A percentile compares a stretch with the other conserved stretches of the same genome.
Evolutionary conservation across 2,329 filamentous ascomycete genomes (phyloP).

Genomic region (Penicillium capsulatum): DNA sequence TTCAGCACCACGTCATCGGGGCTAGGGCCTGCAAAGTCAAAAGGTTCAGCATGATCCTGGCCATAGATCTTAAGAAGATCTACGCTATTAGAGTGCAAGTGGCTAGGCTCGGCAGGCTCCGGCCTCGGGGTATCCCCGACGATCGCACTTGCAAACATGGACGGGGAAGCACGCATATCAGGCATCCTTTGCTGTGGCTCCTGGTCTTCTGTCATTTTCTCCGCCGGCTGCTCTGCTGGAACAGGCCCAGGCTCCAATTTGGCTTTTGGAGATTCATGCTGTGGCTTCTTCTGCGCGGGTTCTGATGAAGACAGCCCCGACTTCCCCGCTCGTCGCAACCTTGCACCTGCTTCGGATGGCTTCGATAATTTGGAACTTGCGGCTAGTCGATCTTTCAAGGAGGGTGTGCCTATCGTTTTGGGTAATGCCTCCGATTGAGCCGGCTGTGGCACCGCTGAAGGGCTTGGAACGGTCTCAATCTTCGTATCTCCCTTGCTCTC

Average conservation of each 20-base stretch:
- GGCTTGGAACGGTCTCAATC: constrained; percentile 9
- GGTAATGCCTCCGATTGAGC: constrained; percentile 3
- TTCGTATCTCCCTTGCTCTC: constrained; percentile 44
- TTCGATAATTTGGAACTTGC: constrained; percentile 28
- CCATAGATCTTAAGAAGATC: constrained; percentile 39
- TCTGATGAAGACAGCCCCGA: constrained; percentile 13
- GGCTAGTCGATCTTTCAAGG: constrained; percentile 39
- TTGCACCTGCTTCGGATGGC: constrained; percentile 21
- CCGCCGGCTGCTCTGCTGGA: constrained; percentile 5
- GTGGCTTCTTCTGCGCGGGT: constrained; percentile 16
- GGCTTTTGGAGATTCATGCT: constrained; percentile 17
- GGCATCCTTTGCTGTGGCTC: constrained; percentile 14
- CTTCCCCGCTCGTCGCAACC: constrained; percentile 21
- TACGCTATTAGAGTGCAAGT: constrained; percentile 29
- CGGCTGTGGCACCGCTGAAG: constrained; percentile 6
- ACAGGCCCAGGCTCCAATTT: constrained; percentile 4
- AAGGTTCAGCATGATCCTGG: constrained; percentile 41
- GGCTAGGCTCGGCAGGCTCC: constrained; percentile 32
- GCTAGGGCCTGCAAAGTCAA: constrained; percentile 75
- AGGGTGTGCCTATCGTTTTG: constrained; percentile 26
- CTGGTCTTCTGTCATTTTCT: constrained; percentile 3
- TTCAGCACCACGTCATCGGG: constrained; percentile 84
- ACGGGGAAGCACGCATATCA: constrained; percentile 46
- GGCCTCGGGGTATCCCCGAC: constrained; percentile 30
- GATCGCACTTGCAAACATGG: constrained; percentile 49